Evolutionary conservation across 1,139 yeast genomes (phyloP), one percentile per base, ranked within the genome.

Genomic region (Kodamaea suecica): DNA sequence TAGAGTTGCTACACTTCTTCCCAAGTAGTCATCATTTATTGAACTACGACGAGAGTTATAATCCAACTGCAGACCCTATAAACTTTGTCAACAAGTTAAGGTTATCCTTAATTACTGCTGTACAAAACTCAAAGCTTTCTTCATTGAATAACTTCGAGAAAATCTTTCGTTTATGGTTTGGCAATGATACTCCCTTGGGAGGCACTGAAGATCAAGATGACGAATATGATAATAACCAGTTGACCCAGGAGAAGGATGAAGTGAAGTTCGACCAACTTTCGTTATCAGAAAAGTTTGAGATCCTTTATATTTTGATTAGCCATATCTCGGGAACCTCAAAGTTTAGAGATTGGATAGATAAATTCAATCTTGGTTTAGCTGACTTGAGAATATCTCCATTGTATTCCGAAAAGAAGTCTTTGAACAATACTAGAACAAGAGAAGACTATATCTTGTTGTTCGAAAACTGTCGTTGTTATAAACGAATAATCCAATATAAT

Each of bases 291-390:
- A 76, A 76, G 47, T 66, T 78, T 42, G 70, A 71, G 29, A 57
- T 73, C 3, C 46, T 77, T 4, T 70, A 66, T 44, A 53, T 59
- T 5, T 48, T 77, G 38, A 64, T 78, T 5, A 48, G 56, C 17
- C 57, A 67, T 36, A 56, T 70, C 21, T 48, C 67, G 6, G 59
- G 56, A 25, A 61, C 62, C 38, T 47, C 59, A 7, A 60, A 58
- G 33, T 72, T 74, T 44, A 56, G 78, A 39, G 59, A 60, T 29
- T 66, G 61, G 50, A 50, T 71, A 5, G 80, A 74, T 38, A 67
- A 61, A 37, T 58, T 53, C 37, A 55, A 57, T n/a, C 43, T 63
- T 20, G 45, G 64, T 3, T 54, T 62, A 11, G 66, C 66, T 24
- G 39, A 44, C 16, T 57, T 63, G 41, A 50, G 73, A 37, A 40